Percentiles rank a stretch among this genome's conserved stretches.
Conservation (phyloP, 1,284 basidiomycete genomes). For the Ustilago xerochloae region DNA sequence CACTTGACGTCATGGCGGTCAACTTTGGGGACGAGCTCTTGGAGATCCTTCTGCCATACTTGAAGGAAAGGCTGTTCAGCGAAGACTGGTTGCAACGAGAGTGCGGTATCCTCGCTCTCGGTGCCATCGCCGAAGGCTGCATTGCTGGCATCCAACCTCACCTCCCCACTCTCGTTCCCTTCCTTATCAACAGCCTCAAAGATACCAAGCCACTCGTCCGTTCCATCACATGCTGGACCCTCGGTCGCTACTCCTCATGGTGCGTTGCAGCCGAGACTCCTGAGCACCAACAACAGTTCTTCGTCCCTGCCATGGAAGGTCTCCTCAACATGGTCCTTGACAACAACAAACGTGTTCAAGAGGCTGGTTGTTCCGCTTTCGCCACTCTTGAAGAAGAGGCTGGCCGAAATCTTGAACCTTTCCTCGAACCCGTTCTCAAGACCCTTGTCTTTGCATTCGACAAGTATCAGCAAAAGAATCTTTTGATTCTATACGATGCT, state of each 20-base stretch:
- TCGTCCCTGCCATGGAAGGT: slow-evolving; percentile 97
- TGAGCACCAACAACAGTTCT: slow-evolving; percentile 90
- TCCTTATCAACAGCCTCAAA: slow-evolving; percentile 87
- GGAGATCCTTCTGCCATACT: slow-evolving; percentile 84
- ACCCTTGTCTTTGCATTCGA: slow-evolving; percentile 96
- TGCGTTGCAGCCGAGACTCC: slow-evolving; percentile 79
- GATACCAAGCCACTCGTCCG: slow-evolving; percentile 97
- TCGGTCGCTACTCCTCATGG: slow-evolving; percentile 98
- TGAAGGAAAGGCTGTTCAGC: slow-evolving; percentile 94
- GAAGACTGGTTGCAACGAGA: slow-evolving; percentile 93
- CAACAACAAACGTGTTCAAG: slow-evolving; percentile 98
- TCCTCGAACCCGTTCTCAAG: slow-evolving; percentile 90
- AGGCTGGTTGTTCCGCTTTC: slow-evolving; percentile 98
- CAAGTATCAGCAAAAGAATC: slow-evolving; percentile 99
- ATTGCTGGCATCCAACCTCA: slow-evolving; percentile 96
- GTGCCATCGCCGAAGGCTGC: slow-evolving; percentile 98
- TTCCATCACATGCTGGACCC: slow-evolving; percentile 98
- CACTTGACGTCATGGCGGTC: slow-evolving; percentile 94
- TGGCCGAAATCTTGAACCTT: slow-evolving; percentile 86
- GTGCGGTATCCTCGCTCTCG: slow-evolving; percentile 93
- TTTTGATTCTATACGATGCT: slow-evolving; percentile 97
- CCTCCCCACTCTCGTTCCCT: slow-evolving; percentile 88
- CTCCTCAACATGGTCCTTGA: slow-evolving; percentile 98
- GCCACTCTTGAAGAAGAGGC: slow-evolving; percentile 99
- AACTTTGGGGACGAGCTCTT: slow-evolving; percentile 87